Evolutionary conservation across 306 rosid genomes (phyloP).

Genomic region (Vicia villosa): DNA sequence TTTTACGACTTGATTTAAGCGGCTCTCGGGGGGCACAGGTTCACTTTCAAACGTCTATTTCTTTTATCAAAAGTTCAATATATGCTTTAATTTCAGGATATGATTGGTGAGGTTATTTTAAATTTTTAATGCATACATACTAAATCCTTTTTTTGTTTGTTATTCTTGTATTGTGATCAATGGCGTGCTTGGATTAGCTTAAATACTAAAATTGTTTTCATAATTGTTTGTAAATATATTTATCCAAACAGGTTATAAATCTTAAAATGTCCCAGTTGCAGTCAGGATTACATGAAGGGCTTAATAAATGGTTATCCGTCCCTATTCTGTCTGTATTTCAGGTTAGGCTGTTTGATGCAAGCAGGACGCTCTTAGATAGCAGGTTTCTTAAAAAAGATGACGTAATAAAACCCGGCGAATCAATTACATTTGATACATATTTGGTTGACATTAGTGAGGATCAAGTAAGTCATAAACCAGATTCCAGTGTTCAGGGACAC

Average conservation of each 20-base stretch:
- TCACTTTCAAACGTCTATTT: conserved; percentile 37
- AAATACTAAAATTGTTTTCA: neutral
- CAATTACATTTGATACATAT: conserved; percentile 63
- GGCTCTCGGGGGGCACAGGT: conserved; percentile 75
- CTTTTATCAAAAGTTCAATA: conserved; percentile 26
- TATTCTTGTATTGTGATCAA: neutral
- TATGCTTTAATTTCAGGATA: conserved; percentile 16
- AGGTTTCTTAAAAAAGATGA: conserved; percentile 76
- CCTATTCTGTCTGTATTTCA: conserved; percentile 43
- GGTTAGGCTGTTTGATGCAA: conserved; percentile 68
- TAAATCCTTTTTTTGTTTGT: conserved; percentile 3
- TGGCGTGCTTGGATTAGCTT: conserved; percentile 10
- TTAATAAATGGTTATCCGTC: conserved; percentile 23
- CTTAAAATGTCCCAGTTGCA: conserved; percentile 14
- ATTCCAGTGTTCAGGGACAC: conserved; percentile 40
- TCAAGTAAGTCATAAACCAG: conserved; percentile 51
- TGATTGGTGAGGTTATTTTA: conserved; percentile 26
- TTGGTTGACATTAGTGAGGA: conserved; percentile 71
- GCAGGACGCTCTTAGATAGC: conserved; percentile 59
- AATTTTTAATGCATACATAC: neutral
- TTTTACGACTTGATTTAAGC: conserved; percentile 48
- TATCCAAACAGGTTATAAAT: conserved; percentile 12
- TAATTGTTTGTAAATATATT: neutral
- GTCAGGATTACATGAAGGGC: conserved; percentile 17
- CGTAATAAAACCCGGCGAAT: conserved; percentile 57